Base-by-base conservation (phyloP, 345 rosid genomes). In the Stellera chamaejasme region DNA sequence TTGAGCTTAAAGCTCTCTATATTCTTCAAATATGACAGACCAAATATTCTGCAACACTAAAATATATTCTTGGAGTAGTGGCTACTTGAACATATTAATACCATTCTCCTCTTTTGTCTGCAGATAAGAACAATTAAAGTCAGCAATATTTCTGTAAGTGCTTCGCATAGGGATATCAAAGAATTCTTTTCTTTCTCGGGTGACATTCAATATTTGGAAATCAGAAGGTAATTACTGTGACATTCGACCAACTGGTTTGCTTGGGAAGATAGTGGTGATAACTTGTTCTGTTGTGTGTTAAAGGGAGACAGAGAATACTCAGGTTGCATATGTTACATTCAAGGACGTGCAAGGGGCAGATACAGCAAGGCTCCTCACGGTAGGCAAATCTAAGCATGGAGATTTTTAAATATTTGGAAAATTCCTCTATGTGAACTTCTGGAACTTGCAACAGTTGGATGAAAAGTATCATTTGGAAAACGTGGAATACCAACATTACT, bases 151-250 rank as follows among this genome's bases (percentile, higher is more conserved):
- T 81, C 86, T 1, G 28, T 59, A 10, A 49, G 43, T n/a, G 79
- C 73, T 45, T 58, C 68, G 2, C 73, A 64, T 56, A 48, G 10
- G 10, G 80, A 77, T 58, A 56, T 81, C 56, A 70, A 43, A 65
- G 86, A 75, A 56, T 77, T 81, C 65, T 81, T 81, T 50, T 77
- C 82, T 16, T 75, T 70, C 62, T 72, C 82, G 15, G 82, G 86
- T 3, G 68, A 80, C 27, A 51, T 80, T 52, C 72, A 66, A 56
- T 57, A 72, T 48, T 68, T 77, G 42, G 82, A 80, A 59, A 75
- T 77, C 73, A 61, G 19, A 66, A 81, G 75, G 86, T 68, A 16
- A 45, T 67, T 50, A 32, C 55, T 57, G 23, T 25, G 19, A 27
- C 46, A 9, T 11, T 50, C 19, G 43, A 27, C 4, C 12, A 48